These are phyloP conservation scores for Diaporthe citri DNA, from an alignment of 2,329 filamentous ascomycete species.

Conservation along the genomic window DNA sequence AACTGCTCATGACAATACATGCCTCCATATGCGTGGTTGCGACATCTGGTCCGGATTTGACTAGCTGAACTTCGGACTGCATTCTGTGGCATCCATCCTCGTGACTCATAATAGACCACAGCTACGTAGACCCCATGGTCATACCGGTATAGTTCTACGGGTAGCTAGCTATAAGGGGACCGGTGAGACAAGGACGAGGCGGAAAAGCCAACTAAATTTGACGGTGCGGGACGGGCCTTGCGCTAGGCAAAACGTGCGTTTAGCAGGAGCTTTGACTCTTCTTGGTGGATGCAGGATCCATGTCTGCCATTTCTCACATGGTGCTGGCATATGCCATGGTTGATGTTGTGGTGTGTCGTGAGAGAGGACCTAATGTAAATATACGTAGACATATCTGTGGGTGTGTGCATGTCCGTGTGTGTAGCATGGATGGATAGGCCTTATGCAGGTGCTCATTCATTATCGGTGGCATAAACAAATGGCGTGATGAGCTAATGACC, in stretches of 20 bases:
- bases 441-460: background rate
- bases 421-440: background rate
- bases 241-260: background rate
- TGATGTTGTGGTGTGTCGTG: background rate
- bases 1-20: too few species aligned
- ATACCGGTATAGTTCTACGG: background rate
- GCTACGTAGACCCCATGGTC: background rate
- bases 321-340: background rate
- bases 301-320: background rate
- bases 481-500: background rate
- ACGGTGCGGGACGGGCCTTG: constrained; percentile 12
- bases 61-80: too few species aligned
- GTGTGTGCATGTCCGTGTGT: background rate
- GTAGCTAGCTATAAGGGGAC: too few species aligned
- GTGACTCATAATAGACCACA: background rate
- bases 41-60: too few species aligned
- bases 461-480: background rate
- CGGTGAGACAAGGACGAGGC: background rate
- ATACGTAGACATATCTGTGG: too few species aligned
- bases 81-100: background rate
- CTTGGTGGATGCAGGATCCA: background rate
- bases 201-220: background rate
- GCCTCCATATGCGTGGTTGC: too few species aligned
- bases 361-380: too few species aligned
- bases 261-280: background rate